phyloP scores from a whole-genome alignment of 1,139 yeast species.

The Pichia sp. region DNA sequence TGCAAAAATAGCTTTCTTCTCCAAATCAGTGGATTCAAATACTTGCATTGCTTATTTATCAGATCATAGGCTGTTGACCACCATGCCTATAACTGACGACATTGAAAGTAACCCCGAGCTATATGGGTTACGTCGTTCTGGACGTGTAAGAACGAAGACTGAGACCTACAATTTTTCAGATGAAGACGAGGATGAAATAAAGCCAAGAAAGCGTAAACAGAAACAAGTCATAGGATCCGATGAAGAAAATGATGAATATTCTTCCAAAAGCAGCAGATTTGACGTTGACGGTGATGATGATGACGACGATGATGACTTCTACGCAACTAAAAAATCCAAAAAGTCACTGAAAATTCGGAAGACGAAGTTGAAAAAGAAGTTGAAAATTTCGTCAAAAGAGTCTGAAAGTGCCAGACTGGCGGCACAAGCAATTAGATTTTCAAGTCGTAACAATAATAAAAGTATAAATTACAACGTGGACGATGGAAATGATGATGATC shows the following conservation, averaged over 20 bases:
- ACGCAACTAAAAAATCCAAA: conserved; percentile 13
- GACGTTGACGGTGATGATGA: conserved; percentile 27
- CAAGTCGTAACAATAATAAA: conserved; percentile 61
- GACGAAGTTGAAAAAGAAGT: conserved; percentile 11
- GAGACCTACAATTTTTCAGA: conserved; percentile 20
- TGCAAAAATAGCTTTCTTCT: not conserved
- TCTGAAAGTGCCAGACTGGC: not conserved
- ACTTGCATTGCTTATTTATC: not conserved
- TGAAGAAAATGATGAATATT: conserved; percentile 22
- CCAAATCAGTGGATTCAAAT: not conserved
- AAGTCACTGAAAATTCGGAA: conserved; percentile 18
- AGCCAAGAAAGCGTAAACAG: conserved; percentile 29
- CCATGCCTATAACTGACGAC: conserved; percentile 36
- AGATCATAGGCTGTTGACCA: not conserved
- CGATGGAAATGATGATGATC: conserved; percentile 53
- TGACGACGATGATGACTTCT: conserved; percentile 35
- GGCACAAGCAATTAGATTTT: conserved; percentile 49
- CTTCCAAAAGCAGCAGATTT: conserved; percentile 21
- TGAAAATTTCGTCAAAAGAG: conserved; percentile 6
- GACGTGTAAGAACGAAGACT: conserved; percentile 52
- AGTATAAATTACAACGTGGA: conserved; percentile 76
- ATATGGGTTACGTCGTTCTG: conserved; percentile 86
- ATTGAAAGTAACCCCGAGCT: conserved; percentile 72
- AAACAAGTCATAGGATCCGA: conserved; percentile 20
- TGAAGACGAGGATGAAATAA: conserved; percentile 30